phyloP scores from a whole-genome alignment of 768 basidiomycete species.

The Russula abietina region DNA sequence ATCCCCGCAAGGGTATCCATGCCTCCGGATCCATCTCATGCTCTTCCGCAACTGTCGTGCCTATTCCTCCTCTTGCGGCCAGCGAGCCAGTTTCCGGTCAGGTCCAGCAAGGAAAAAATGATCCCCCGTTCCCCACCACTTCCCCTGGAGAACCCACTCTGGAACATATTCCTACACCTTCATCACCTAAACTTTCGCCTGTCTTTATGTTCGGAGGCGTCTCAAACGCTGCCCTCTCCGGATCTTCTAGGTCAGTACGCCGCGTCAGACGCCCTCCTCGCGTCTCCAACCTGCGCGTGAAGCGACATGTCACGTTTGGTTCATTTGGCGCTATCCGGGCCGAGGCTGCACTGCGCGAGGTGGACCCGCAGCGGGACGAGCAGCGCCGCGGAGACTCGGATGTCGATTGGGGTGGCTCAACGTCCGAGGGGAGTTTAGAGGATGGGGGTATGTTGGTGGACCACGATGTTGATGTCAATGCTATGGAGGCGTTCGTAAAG shows the following conservation, averaged over 20 bases:
- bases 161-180: background rate
- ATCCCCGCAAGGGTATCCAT: constrained; percentile 41
- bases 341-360: constrained; percentile 44
- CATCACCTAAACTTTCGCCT: constrained; percentile 9
- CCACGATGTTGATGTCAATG: constrained; percentile 43
- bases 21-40: background rate
- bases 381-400: constrained; percentile 61
- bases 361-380: constrained; percentile 41
- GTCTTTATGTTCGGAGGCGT: constrained; percentile 30
- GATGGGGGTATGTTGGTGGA: constrained; percentile 42
- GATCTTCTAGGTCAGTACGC: constrained; percentile 31
- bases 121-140: background rate
- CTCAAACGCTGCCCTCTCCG: constrained; percentile 34
- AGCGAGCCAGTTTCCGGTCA: constrained; percentile 47
- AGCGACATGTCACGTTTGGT: constrained; percentile 36
- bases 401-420: constrained; percentile 57
- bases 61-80: background rate
- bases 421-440: constrained; percentile 25
- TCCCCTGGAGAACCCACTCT: background rate
- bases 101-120: constrained; percentile 35
- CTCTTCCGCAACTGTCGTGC: background rate
- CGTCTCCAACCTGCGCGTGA: constrained; percentile 23
- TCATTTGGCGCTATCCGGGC: constrained; percentile 49
- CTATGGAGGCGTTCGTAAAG: constrained; percentile 49
- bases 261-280: constrained; percentile 16